Evolutionary conservation across 176 grass and related monocot species (phyloP), one percentile per base, ranked within the genome.

Genomic region (Pontederia crassipes): DNA sequence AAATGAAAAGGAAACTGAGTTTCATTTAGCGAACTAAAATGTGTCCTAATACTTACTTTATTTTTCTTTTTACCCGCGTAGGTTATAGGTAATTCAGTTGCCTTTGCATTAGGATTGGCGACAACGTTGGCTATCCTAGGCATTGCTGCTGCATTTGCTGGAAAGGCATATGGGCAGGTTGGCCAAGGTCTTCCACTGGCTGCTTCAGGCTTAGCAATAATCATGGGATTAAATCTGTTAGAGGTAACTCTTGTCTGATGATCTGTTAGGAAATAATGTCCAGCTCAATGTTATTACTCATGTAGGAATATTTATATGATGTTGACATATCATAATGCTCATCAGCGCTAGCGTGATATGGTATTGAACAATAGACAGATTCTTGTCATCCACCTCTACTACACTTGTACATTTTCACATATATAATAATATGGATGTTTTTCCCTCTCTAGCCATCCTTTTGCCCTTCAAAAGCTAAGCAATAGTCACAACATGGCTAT

Each of bases 151-250:
- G 87, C 92, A 57, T 96, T 96, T 82, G 92, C 92, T 63, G 86
- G 92, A 74, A 96, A 96, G 58, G 92, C 92, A 67, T 90, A 96
- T 62, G 92, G 87, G 53, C 92, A 96, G 62, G 74, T 96, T 28
- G 92, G 92, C 18, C 91, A 96, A 88, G 91, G 91, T 57, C 83
- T 96, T 67, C 92, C 86, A 10, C 67, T 96, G 66, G 92, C 73
- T 70, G 92, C 92, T 79, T 96, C 87, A 11, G 78, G 72, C 17
- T 80, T 96, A 51, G 92, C 83, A 58, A 75, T 90, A 52, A n/a
- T 90, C 73, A 96, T 96, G 92, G 92, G 92, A 70, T 49, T 90
- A 70, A 96, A 85, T 68, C 92, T 96, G 78, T 59, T 96, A 15
- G 75, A 96, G 86, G 92, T 96, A 87, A 81, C 15, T 69, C n/a